Conservation (phyloP, 108 stramenopile genomes). For the Nitzschia inconspicua region DNA sequence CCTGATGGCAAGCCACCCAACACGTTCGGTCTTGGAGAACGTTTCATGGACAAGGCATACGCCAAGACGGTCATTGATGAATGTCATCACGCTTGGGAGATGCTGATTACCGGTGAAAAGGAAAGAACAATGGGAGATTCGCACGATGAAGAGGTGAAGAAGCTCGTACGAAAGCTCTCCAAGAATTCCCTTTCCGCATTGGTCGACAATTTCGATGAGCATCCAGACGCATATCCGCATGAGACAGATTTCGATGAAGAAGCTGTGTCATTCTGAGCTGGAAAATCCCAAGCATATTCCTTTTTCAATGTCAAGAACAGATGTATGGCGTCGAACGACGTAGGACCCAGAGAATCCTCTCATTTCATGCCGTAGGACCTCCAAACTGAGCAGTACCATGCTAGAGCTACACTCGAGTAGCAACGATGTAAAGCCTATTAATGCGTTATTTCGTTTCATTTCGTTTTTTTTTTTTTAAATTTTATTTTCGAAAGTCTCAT, state of each 20-base stretch:
- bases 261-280: conserved; percentile 34
- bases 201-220: conserved; percentile 67
- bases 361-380: no score
- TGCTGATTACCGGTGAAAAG: conserved; percentile 86
- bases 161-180: conserved; percentile 81
- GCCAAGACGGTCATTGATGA: conserved; percentile 87
- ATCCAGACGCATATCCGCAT: conserved; percentile 43
- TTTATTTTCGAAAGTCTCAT: no score
- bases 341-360: no score
- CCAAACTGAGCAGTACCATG: no score
- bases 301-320: no score
- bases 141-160: conserved; percentile 57
- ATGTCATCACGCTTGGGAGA: conserved; percentile 84
- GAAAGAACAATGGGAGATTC: conserved; percentile 37
- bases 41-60: conserved; percentile 90
- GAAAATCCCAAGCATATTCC: no score
- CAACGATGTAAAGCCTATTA: no score
- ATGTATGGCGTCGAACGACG: no score
- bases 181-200: conserved; percentile 66
- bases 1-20: conserved; percentile 98
- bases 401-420: no score
- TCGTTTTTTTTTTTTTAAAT: no score
- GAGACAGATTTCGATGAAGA: conserved; percentile 27
- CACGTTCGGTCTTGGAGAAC: conserved; percentile 89
- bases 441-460: no score